A percentile compares a stretch with the other conserved stretches of the same genome.
These are phyloP conservation scores for Acephala macrosclerotiorum DNA, from an alignment of 2,329 filamentous ascomycete species.

Conservation along the genomic window DNA sequence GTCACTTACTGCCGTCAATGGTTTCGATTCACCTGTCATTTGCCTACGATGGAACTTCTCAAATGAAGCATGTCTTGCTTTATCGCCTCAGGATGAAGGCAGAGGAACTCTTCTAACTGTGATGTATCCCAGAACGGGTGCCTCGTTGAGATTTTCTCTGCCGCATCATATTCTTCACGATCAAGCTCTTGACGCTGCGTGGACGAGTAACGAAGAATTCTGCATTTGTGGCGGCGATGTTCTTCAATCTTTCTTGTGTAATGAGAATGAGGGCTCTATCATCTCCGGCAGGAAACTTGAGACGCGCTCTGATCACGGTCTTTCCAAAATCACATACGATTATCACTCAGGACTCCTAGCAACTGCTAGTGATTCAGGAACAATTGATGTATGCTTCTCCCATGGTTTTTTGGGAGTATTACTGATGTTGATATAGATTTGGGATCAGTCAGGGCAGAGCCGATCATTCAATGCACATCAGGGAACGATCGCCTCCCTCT, in stretches of 20 bases:
- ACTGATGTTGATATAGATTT: constrained; percentile 49
- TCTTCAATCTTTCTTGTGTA: constrained; percentile 56
- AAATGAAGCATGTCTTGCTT: constrained; percentile 61
- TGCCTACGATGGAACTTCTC: constrained; percentile 68
- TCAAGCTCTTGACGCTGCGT: constrained; percentile 64
- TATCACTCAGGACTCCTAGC: constrained; percentile 59
- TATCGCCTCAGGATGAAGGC: constrained; percentile 62
- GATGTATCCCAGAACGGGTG: constrained; percentile 45
- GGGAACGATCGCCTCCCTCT: constrained; percentile 62
- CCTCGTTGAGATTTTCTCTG: constrained; percentile 53
- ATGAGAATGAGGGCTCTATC: constrained; percentile 56
- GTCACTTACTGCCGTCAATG: constrained; percentile 60
- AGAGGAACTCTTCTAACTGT: constrained; percentile 63
- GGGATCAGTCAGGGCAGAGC: constrained; percentile 55
- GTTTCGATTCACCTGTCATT: constrained; percentile 66
- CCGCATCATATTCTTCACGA: constrained; percentile 57
- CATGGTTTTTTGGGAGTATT: constrained; percentile 37
- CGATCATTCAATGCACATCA: constrained; percentile 66
- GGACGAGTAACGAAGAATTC: constrained; percentile 66
- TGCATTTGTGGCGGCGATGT: constrained; percentile 64
- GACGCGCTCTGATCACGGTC: constrained; percentile 59
- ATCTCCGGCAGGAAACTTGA: constrained; percentile 56
- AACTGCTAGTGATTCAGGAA: constrained; percentile 66
- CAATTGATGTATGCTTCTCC: constrained; percentile 60
- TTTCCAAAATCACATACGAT: constrained; percentile 65